Evolutionary conservation across 2,329 filamentous ascomycete genomes (phyloP).

Genomic region (Cyanodermella asteris): DNA sequence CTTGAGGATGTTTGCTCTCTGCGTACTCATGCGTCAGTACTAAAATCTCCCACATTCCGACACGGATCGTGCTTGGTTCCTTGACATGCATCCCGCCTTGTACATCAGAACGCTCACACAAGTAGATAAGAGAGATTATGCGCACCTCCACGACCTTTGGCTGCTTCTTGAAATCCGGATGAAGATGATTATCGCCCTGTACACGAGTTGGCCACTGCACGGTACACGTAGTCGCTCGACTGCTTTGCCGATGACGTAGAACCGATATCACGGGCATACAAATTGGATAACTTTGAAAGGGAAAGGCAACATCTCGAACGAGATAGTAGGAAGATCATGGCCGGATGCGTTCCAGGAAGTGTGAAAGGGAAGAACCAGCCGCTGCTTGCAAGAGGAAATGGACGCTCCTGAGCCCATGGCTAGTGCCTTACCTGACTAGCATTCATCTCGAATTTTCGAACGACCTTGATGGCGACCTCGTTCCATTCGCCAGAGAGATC

Average conservation of each 20-base stretch:
- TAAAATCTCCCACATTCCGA: too few species aligned
- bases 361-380: background rate
- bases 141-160: slow-evolving; percentile 96
- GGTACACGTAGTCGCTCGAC: too few species aligned
- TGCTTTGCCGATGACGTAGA: too few species aligned
- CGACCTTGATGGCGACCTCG: slow-evolving; percentile 93
- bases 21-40: too few species aligned
- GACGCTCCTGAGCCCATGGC: slow-evolving; percentile 1
- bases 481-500: slow-evolving; percentile 50
- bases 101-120: slow-evolving; percentile 2
- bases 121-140: slow-evolving; percentile 17
- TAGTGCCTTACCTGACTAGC: slow-evolving; percentile 94
- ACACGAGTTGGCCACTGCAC: slow-evolving; percentile 31
- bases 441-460: slow-evolving; percentile 98
- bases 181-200: slow-evolving; percentile 83
- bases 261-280: too few species aligned
- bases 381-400: background rate
- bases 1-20: slow-evolving; percentile 95
- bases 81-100: too few species aligned
- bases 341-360: too few species aligned
- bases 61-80: too few species aligned
- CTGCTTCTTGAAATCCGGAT: slow-evolving; percentile 89
- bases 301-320: background rate
- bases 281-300: background rate
- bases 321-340: background rate